phyloP scores from a whole-genome alignment of 106 monocot genomes.

The Phalaenopsis equestris region DNA sequence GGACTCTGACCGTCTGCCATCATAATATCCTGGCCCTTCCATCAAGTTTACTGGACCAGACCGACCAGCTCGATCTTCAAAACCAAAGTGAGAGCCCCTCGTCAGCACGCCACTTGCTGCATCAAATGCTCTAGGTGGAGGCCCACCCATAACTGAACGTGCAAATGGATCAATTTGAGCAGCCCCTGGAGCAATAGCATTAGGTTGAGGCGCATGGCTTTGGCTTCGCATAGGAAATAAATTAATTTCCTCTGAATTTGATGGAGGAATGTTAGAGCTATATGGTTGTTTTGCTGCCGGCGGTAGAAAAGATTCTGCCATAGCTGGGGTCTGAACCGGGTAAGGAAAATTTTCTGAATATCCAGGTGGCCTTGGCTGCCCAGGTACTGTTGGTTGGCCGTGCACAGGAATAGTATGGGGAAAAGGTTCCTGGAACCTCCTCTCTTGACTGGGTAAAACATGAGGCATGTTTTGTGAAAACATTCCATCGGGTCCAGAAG shows the following conservation, averaged over 20 bases:
- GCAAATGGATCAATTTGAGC: conserved; percentile 19
- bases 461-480: conserved; percentile 31
- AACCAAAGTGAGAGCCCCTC: conserved; percentile 19
- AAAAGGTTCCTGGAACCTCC: conserved; percentile 23
- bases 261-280: conserved; percentile 5
- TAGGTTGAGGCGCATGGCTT: conserved; percentile 10
- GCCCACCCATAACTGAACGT: conserved; percentile 17
- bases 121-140: conserved; percentile 26
- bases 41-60: conserved; percentile 12
- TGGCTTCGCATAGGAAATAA: conserved; percentile 9
- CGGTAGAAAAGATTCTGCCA: conserved; percentile 12
- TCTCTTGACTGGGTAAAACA: conserved; percentile 19
- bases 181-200: conserved; percentile 16
- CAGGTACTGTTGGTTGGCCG: conserved; percentile 21
- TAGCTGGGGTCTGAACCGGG: conserved; percentile 3
- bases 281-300: conserved; percentile 9
- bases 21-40: conserved; percentile 21
- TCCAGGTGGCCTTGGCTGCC: conserved; percentile 31
- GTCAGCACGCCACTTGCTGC: conserved; percentile 16
- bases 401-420: conserved; percentile 15
- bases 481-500: conserved; percentile 27
- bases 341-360: conserved; percentile 28
- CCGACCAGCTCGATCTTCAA: conserved; percentile 19
- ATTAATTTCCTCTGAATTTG: conserved; percentile 7
- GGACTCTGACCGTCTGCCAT: conserved; percentile 27